These are phyloP conservation scores for rapeseed (Brassica napus) DNA, from an alignment of 345 rosid species.

Conservation along the genomic window Da-Ae NC_063446.1:63011501-63012000, in stretches of 20 bases:
- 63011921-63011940: conserved; percentile 9
- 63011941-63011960: neutral
- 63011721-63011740: conserved; percentile 32
- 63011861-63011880: conserved; percentile 35
- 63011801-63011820: conserved; percentile 32
- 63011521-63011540: conserved; percentile 18
- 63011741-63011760: conserved; percentile 23
- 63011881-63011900: conserved; percentile 5
- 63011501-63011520: neutral
- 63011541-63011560: conserved; percentile 11
- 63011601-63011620: conserved; percentile 37
- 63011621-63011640: conserved; percentile 41
- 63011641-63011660: neutral
- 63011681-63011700: conserved; percentile 34
- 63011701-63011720: conserved; percentile 31
- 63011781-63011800: conserved; percentile 24
- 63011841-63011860: conserved; percentile 29
- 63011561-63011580: conserved; percentile 14
- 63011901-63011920: neutral
- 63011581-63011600: conserved; percentile 19
- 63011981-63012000: too few species aligned
- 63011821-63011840: conserved; percentile 14
- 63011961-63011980: neutral
- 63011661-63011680: conserved; percentile 28
- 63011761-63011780: conserved; percentile 1